Conservation (phyloP, 140 eudicot genomes). For the Anethum foeniculum region DNA sequence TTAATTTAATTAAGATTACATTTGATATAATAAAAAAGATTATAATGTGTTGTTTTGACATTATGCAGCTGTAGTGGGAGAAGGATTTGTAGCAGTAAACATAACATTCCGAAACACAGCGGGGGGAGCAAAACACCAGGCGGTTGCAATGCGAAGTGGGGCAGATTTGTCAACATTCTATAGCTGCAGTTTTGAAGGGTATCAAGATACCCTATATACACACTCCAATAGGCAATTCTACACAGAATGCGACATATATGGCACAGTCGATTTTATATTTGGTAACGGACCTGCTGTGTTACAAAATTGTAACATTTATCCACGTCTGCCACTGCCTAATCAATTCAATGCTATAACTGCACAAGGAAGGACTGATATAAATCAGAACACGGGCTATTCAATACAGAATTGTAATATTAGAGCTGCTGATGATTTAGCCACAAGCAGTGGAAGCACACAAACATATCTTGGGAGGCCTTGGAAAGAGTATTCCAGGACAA, state of each 20-base stretch:
- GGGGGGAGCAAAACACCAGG: conserved; percentile 47
- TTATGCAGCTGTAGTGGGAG: conserved; percentile 18
- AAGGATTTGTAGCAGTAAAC: conserved; percentile 44
- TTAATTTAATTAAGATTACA: conserved; percentile 15
- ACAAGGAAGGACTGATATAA: conserved; percentile 50
- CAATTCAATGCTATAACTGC: conserved; percentile 59
- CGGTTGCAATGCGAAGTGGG: conserved; percentile 44
- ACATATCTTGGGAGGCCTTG: conserved; percentile 37
- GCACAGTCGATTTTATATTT: conserved; percentile 55
- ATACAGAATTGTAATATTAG: conserved; percentile 36
- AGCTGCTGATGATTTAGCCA: conserved; percentile 40
- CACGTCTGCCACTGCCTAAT: conserved; percentile 33
- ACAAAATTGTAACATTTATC: conserved; percentile 49
- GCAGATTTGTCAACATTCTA: conserved; percentile 53
- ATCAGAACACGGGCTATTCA: conserved; percentile 44
- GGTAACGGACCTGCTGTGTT: conserved; percentile 47
- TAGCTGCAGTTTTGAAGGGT: conserved; percentile 57
- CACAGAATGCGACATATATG: conserved; percentile 49
- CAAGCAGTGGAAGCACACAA: conserved; percentile 22
- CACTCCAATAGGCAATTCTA: conserved; percentile 53
- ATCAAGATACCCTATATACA: conserved; percentile 55
- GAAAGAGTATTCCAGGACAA: conserved; percentile 16
- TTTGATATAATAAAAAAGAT: not conserved
- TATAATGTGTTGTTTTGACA: not conserved
- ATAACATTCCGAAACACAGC: conserved; percentile 57